Percentiles rank a stretch among this genome's conserved stretches.
Conservation (phyloP, 805 yeast genomes). For the Metschnikowia lochheadii region DNA sequence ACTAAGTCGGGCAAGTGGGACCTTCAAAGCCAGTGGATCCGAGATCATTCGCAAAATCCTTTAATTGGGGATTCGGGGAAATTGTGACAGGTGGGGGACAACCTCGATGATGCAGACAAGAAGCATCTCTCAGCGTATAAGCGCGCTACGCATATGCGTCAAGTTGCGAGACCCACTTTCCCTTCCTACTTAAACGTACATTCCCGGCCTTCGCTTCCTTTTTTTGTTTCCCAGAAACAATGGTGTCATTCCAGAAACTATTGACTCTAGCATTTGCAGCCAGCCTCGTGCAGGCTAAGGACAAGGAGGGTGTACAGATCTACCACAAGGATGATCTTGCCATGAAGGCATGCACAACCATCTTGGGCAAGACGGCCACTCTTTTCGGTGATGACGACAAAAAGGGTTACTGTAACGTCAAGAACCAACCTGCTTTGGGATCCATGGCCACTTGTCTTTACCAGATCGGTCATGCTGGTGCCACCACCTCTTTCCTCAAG, state of each 20-base stretch:
- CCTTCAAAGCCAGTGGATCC: not conserved
- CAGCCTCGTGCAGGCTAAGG: constrained; percentile 8
- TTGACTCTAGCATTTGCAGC: constrained; percentile 14
- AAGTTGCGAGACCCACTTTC: not conserved
- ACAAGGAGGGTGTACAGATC: constrained; percentile 19
- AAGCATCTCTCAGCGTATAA: not conserved
- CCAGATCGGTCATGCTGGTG: constrained; percentile 20
- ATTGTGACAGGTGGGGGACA: not conserved
- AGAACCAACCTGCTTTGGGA: constrained; percentile 38
- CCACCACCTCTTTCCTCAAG: constrained; percentile 12
- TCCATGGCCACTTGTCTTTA: constrained; percentile 34
- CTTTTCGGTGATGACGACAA: constrained; percentile 24
- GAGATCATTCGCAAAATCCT: not conserved
- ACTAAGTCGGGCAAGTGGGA: not conserved
- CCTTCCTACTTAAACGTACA: not conserved
- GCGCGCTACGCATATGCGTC: constrained; percentile 1
- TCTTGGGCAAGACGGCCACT: constrained; percentile 24
- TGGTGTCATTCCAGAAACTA: constrained; percentile 14
- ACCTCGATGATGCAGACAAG: not conserved
- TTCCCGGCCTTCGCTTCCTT: not conserved
- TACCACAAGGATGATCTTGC: constrained; percentile 24
- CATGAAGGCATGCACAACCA: constrained; percentile 23
- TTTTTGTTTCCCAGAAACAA: not conserved
- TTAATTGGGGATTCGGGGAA: too few relatives aligned
- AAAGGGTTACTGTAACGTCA: constrained; percentile 29